phyloP scores from a whole-genome alignment of 1,284 basidiomycete genomes.

The Cutaneotrichosporon curvatum region DNA sequence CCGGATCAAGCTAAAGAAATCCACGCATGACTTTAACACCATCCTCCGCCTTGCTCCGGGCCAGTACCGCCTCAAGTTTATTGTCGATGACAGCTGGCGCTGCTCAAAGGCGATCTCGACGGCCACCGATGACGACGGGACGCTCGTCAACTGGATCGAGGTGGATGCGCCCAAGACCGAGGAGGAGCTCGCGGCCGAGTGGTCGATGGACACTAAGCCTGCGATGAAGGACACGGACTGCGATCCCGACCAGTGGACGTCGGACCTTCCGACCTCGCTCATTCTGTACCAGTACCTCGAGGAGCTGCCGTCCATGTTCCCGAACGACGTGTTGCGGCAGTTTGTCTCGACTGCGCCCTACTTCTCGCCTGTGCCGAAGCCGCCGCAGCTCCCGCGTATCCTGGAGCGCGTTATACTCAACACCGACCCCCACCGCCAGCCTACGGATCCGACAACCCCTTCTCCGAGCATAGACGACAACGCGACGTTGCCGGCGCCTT shows the following conservation, averaged over 20 bases:
- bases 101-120: conserved; percentile 69
- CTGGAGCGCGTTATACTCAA: conserved; percentile 79
- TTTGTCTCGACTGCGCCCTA: conserved; percentile 42
- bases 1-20: conserved; percentile 49
- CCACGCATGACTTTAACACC: conserved; percentile 48
- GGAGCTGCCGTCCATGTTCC: conserved; percentile 54
- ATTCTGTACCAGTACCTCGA: conserved; percentile 74
- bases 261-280: conserved; percentile 64
- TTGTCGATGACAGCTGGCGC: conserved; percentile 86
- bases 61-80: conserved; percentile 91
- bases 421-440: conserved; percentile 43
- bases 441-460: conserved; percentile 19
- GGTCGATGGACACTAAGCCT: conserved; percentile 38
- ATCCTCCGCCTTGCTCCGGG: conserved; percentile 66
- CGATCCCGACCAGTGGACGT: conserved; percentile 59
- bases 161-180: conserved; percentile 42
- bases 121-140: conserved; percentile 90
- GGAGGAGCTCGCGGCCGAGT: conserved; percentile 42
- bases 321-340: conserved; percentile 14
- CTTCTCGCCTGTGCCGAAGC: conserved; percentile 57
- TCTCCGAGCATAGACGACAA: conserved; percentile 64
- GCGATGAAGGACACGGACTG: conserved; percentile 32
- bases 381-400: conserved; percentile 80
- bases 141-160: conserved; percentile 88
- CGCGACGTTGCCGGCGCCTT: conserved; percentile 63